Conservation (phyloP, 1,284 basidiomycete genomes). For the Vanrija pseudolonga region DNA sequence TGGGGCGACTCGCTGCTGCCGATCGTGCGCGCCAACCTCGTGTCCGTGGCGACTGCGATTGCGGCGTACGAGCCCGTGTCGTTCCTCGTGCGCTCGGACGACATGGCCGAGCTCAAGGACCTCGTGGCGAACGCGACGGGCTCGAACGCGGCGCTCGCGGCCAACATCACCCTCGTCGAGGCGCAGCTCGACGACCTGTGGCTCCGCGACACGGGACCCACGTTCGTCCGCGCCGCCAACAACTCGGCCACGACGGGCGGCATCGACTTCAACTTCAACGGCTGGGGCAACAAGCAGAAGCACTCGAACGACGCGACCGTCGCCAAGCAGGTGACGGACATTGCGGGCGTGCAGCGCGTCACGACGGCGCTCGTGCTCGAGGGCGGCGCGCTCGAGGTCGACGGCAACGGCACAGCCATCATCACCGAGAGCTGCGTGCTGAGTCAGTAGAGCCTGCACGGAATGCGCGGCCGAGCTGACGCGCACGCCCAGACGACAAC, state of each 20-base stretch:
- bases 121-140: too few species aligned
- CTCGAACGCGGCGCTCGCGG: background rate
- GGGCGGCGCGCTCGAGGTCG: background rate
- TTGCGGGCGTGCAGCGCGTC: background rate
- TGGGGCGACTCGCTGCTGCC: background rate
- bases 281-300: constrained; percentile 3
- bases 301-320: background rate
- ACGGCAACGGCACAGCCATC: background rate
- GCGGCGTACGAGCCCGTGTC: background rate
- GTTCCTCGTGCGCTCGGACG: background rate
- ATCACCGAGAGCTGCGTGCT: background rate
- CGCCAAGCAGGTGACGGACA: background rate
- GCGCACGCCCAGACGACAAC: background rate
- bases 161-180: background rate
- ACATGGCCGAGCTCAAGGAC: background rate
- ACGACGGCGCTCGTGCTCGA: background rate
- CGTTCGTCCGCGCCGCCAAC: background rate
- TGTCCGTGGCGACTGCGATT: background rate
- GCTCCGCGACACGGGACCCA: constrained; percentile 1
- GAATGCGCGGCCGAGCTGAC: too few species aligned
- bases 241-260: background rate
- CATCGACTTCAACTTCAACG: constrained; percentile 6
- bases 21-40: background rate
- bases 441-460: background rate
- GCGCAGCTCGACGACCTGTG: constrained; percentile 1